Base-by-base conservation (phyloP, 129 eudicot genomes). In the Helichrysum umbraculigerum region DNA sequence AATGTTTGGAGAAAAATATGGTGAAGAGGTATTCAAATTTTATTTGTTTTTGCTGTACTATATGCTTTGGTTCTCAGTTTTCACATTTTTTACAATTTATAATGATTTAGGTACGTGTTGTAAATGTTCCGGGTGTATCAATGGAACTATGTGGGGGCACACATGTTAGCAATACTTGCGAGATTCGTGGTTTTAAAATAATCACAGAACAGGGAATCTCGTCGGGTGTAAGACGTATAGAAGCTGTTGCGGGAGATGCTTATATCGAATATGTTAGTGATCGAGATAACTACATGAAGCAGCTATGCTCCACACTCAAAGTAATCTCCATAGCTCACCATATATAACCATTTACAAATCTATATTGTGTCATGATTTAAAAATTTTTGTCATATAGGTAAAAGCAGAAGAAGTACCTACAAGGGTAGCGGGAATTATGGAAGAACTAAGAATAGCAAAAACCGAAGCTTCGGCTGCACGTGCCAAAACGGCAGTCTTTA, bases 201-300 rank as follows among this genome's bases (percentile, higher is more conserved):
- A 95, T 95, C 41, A 87, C 99, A 25, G 99, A 91, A 75, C 99
- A 89, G 72, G 99, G 97, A 50, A 82, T 95, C 42, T 94, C 97
- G 22, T 95, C 99, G 9, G 99, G 99, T 32, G 81, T 87, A 73
- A 87, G 97, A 85, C 99, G 97, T 37, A 89, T 95, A 70, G 99
- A 95, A 86, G 99, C 99, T 16, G 99, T 91, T 74, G 99, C 99
- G 10, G 99, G 99, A 50, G 97, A 95, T 51, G 99, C 97, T 83
- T 95, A 89, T 74, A 86, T 95, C 22, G 97, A 95, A 72, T 95
- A 95, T 66, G 87, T 91, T 68, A 80, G 74, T 80, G 77, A 92
- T 39, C 83, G 99, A 69, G 99, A 95, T 78, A 86, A 89, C 83
- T 85, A 87, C 79, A 85, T 91, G 96, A 94, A 86, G 84, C 91